Percentiles rank a stretch among this genome's conserved stretches.
phyloP scores from a whole-genome alignment of 202 grass and related monocot genomes.

The Carex arenaria region DNA sequence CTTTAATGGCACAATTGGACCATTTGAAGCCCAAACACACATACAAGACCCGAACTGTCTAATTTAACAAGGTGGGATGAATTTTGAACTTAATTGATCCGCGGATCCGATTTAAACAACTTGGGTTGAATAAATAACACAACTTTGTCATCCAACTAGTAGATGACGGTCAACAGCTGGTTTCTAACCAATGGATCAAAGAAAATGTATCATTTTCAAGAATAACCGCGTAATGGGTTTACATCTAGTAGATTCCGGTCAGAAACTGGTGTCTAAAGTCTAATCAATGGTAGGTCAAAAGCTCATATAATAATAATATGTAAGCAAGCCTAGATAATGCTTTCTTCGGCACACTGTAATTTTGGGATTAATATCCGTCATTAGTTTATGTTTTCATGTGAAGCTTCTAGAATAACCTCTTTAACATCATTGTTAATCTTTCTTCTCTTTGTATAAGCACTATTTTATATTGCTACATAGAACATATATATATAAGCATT shows the following conservation, averaged over 20 bases:
- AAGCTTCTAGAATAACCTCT: neutral
- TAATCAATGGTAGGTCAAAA: neutral
- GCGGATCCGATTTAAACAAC: neutral
- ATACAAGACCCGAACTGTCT: neutral
- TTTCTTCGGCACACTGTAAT: neutral
- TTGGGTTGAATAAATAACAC: neutral
- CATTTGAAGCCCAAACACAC: neutral
- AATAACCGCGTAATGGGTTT: neutral
- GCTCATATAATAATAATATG: neutral
- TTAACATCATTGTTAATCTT: too few species aligned
- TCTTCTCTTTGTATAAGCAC: too few species aligned
- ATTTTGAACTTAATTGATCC: neutral
- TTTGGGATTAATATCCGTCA: neutral
- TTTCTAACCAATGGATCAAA: too few species aligned
- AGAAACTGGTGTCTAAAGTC: slow-evolving; percentile 5
- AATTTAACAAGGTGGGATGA: neutral
- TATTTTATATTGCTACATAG: too few species aligned
- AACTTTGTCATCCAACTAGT: neutral
- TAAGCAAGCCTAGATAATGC: neutral
- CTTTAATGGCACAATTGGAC: too few species aligned
- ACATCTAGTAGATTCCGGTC: neutral
- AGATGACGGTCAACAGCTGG: too few species aligned
- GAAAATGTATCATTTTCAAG: neutral
- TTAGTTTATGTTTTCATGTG: neutral
- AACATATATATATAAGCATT: too few species aligned